phyloP scores from a whole-genome alignment of 306 rosid genomes.

The Cyamopsis tetragonoloba region DNA sequence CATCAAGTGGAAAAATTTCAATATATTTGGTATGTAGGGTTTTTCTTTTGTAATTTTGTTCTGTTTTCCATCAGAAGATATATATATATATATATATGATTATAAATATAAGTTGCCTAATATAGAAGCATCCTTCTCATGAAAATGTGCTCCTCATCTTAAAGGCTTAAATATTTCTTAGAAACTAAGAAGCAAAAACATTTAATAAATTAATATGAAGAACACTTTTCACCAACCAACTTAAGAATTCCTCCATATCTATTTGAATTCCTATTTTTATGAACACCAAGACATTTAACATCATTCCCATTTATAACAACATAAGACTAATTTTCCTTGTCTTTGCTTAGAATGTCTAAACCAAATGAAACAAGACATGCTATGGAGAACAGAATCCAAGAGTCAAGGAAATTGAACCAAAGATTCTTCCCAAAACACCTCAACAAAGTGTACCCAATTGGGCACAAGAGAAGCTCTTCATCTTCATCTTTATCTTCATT shows the following conservation, averaged over 20 bases:
- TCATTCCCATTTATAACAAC: constrained; percentile 18
- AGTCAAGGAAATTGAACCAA: constrained; percentile 48
- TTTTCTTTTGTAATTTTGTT: neutral
- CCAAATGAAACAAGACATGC: constrained; percentile 46
- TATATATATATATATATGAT: neutral
- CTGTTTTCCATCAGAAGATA: neutral
- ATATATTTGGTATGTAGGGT: neutral
- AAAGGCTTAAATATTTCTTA: constrained; percentile 44
- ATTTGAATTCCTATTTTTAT: constrained; percentile 4
- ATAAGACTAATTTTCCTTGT: constrained; percentile 6
- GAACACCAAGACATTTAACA: constrained; percentile 19
- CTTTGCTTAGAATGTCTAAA: constrained; percentile 41
- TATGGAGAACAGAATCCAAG: constrained; percentile 49
- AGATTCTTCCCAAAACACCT: constrained; percentile 49
- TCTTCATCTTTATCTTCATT: constrained; percentile 58
- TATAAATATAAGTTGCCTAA: constrained; percentile 13
- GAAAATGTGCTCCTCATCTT: neutral
- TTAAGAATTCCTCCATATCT: constrained; percentile 9
- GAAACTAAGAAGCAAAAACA: constrained; percentile 42
- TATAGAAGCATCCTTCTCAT: constrained; percentile 1
- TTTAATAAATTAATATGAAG: constrained; percentile 51
- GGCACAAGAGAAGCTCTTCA: constrained; percentile 70
- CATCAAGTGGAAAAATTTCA: neutral
- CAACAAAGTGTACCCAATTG: constrained; percentile 79
- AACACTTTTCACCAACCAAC: constrained; percentile 79